A percentile compares a stretch with the other conserved stretches of the same genome.
Conservation (phyloP, 805 yeast species). For the Trichomonascus vanleenenianus region DNA sequence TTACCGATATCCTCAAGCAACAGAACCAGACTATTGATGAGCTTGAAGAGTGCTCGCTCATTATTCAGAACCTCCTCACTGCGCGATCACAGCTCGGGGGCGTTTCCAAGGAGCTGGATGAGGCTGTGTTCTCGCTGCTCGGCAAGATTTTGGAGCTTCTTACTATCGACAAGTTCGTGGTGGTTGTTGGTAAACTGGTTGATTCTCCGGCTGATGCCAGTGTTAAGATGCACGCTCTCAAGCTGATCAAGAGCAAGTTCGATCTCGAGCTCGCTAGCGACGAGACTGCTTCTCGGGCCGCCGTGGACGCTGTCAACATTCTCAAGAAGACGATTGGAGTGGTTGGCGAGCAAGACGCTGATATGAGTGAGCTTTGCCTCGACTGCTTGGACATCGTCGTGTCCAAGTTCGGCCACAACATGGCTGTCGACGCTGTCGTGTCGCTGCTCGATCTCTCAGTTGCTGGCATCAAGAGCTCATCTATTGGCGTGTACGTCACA, state of each 20-base stretch:
- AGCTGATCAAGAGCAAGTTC: constrained; percentile 59
- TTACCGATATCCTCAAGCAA: constrained; percentile 7
- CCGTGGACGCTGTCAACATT: constrained; percentile 35
- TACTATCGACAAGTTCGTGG: constrained; percentile 67
- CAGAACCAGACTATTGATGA: background rate
- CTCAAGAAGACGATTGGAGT: constrained; percentile 15
- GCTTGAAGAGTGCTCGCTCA: background rate
- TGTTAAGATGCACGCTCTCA: constrained; percentile 53
- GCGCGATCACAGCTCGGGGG: too few relatives aligned
- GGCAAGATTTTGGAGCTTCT: constrained; percentile 58
- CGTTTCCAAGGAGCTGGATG: constrained; percentile 23
- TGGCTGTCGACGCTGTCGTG: background rate
- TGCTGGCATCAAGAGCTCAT: constrained; percentile 48
- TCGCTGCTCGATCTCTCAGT: constrained; percentile 41
- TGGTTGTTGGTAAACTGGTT: constrained; percentile 44
- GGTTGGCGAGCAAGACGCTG: constrained; percentile 22
- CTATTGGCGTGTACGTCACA: constrained; percentile 61
- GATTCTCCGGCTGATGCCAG: constrained; percentile 29
- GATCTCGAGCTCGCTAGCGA: constrained; percentile 56
- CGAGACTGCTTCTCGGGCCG: constrained; percentile 41
- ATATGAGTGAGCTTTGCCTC: constrained; percentile 59
- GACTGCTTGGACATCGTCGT: constrained; percentile 60
- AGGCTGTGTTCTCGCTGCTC: constrained; percentile 46
- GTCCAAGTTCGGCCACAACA: constrained; percentile 46
- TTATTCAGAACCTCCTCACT: background rate